These are phyloP conservation scores for Rostrohypoxylon terebratum DNA, from an alignment of 495 filamentous ascomycete genomes.

Conservation along the genomic window DNA sequence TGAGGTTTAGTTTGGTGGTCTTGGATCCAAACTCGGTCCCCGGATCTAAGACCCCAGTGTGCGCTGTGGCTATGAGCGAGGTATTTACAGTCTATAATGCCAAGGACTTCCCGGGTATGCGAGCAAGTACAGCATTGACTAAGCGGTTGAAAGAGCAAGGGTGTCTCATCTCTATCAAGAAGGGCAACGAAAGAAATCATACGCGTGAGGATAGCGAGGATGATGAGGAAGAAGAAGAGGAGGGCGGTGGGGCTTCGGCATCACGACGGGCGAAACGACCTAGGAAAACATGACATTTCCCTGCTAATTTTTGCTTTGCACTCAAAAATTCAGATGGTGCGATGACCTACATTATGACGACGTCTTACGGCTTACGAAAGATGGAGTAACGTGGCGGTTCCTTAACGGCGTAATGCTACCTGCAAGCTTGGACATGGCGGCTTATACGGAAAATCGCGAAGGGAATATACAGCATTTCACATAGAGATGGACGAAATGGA, in stretches of 20 bases:
- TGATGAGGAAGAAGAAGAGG: conserved; percentile 59
- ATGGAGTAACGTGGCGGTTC: conserved; percentile 14
- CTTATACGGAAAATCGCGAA: conserved; percentile 38
- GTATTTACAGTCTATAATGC: conserved; percentile 90
- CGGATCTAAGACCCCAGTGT: conserved; percentile 70
- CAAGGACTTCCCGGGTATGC: conserved; percentile 98
- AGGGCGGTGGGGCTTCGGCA: conserved; percentile 28
- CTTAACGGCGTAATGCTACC: conserved; percentile 15
- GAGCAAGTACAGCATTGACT: conserved; percentile 74
- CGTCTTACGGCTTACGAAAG: conserved; percentile 19
- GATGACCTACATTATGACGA: conserved; percentile 16
- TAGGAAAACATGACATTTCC: conserved; percentile 38
- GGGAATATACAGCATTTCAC: conserved; percentile 32
- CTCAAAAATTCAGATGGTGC: conserved; percentile 1
- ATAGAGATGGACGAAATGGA: conserved; percentile 27
- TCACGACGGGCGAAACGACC: conserved; percentile 41
- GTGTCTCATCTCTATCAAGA: conserved; percentile 82
- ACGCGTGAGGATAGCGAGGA: conserved; percentile 63
- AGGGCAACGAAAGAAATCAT: conserved; percentile 74
- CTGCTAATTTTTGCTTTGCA: neutral
- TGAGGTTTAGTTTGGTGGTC: conserved; percentile 90
- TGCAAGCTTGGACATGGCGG: conserved; percentile 30
- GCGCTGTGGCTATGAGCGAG: conserved; percentile 77
- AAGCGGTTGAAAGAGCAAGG: conserved; percentile 79
- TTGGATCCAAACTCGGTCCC: conserved; percentile 66